Evolutionary conservation across 2,329 filamentous ascomycete genomes (phyloP), one percentile per base, ranked within the genome.

Genomic region (Neofusicoccum kwambonambiense): DNA sequence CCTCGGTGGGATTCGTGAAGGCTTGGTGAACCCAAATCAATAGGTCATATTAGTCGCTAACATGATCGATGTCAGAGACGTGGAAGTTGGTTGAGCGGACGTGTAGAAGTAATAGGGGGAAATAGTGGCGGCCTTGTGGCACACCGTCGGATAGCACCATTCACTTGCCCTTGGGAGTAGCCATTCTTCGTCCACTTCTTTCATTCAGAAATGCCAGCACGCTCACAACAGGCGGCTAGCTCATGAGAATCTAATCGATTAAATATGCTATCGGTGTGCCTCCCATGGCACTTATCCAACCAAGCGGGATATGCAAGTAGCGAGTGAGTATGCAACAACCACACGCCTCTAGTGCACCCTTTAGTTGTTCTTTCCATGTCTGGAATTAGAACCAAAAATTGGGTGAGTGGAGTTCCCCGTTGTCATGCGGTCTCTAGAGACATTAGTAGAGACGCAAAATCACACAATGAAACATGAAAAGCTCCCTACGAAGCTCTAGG

Each of bases 401-500:
- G 56, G 42, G 42, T 37, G 42, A 60, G 42, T 44, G 41, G 56
- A 47, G 56, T 37, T 47, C 42, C 42, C 31, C 31, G 42, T 47
- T 31, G 27, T 52, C 56, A 60, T 47, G 42, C 31, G n/a, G 31
- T 41, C 41, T 34, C 56, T 35, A 60, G 31, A n/a, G 39, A 47
- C 56, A 60, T 60, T 60, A 60, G 39, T 60, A 60, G 56, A 60
- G 41, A 37, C 19, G 39, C 56, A 45, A 22, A 27, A 19, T 15
- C n/a, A 45, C 56, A 47, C 31, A 60, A 19, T 11, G 39, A 60
- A 47, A 47, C 31, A 60, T 58, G n/a, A 35, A 47, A 11, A 3
- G 15, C 27, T 9, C n/a, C n/a, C n/a, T 12, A 19, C 9, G 15
- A 4, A 12, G 27, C 56, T 60, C 50, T 52, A 52, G 61, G 90